Base-by-base conservation (phyloP, 2,329 filamentous ascomycete genomes). In the Colletotrichum sp. region DNA sequence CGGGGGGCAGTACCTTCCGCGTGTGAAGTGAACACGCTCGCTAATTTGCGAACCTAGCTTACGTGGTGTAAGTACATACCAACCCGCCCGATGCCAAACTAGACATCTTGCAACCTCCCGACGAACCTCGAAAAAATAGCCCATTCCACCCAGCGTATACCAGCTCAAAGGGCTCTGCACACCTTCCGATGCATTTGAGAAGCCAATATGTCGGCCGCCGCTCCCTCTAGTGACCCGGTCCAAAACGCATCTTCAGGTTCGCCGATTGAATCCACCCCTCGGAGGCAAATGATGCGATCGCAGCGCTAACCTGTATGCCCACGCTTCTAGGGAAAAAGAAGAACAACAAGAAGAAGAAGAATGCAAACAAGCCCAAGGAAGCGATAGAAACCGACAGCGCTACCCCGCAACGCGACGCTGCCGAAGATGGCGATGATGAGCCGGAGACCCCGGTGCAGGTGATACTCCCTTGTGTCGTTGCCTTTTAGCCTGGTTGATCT, bases 301-400 rank as follows among this genome's bases (percentile, higher is more conserved):
- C 18, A 55, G 32, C 9, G 71, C 74, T 76, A 66, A 76, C 65
- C 18, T 28, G 18, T 55, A 16, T 9, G 44, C 34, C 26, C 24
- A 24, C 24, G 24, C 64, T 21, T 79, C 75, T 81, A 87, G 86
- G 85, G 79, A 90, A 89, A 84, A 92, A 90, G 85, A 92, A 90
- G 85, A 89, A 88, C 82, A 89, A 88, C 80, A 91, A 89, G 80
- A 92, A 91, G 84, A 92, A 90, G 86, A 91, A 90, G 87, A 90
- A 88, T 79, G 86, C 86, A 60, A 85, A 84, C 81, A 90, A 89
- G 82, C 82, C 84, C 73, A 89, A 88, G 80, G 85, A 86, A 24
- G 77, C 84, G 13, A 78, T 81, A 65, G 83, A 85, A 72, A 79
- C 84, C 66, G 84, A 80, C 65, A 84, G 82, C 76, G 81, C 79